Percentiles rank a stretch among this genome's conserved stretches.
Conservation (phyloP, 2,329 filamentous ascomycete genomes). For the Dothistroma pini region DNA sequence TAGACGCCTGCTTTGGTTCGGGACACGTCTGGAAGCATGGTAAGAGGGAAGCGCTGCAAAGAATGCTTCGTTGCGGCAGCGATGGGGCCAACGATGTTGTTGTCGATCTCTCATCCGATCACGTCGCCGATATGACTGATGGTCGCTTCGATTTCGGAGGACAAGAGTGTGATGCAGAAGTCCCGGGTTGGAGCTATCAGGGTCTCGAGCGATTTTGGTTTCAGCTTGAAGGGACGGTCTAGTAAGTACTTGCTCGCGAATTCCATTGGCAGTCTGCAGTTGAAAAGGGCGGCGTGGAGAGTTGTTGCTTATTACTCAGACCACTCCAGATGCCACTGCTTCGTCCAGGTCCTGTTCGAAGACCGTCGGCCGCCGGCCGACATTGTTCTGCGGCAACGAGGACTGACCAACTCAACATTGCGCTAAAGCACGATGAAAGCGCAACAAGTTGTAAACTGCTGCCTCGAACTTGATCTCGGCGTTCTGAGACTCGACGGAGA, state of each 20-base stretch:
- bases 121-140: not conserved
- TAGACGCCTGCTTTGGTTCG: not conserved
- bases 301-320: not conserved
- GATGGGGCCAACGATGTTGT: not conserved
- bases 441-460: not conserved
- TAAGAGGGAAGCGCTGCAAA: not conserved
- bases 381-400: not conserved
- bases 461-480: constrained; percentile 4
- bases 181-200: not conserved
- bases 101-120: not conserved
- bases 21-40: not conserved
- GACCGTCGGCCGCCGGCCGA: not conserved
- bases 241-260: not conserved
- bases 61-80: not conserved
- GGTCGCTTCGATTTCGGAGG: not conserved
- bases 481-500: not conserved
- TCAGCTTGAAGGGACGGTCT: not conserved
- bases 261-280: not conserved
- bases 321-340: not conserved
- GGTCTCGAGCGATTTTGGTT: not conserved
- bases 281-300: not conserved
- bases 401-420: not conserved
- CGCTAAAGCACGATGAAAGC: not conserved
- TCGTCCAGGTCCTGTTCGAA: not conserved
- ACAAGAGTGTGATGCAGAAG: not conserved